Percentiles rank a stretch among this genome's conserved stretches.
phyloP scores from a whole-genome alignment of 139 green algal genomes.

The Asterochloris erici region DNA sequence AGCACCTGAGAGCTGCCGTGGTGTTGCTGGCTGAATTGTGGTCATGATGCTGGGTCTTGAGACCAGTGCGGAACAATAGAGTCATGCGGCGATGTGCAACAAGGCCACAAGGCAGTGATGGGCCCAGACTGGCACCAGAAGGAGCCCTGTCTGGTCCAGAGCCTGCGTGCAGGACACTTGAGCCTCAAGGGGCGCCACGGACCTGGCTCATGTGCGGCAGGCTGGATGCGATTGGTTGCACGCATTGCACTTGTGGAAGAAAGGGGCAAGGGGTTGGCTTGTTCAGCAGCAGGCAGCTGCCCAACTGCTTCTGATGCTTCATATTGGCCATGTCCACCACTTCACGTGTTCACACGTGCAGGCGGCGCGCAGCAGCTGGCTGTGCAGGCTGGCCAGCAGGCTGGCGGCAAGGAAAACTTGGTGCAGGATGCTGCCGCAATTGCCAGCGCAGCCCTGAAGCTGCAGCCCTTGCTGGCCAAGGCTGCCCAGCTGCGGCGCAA shows the following conservation, averaged over 20 bases:
- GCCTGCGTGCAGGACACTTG: too few relatives aligned
- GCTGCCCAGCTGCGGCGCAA: constrained; percentile 2
- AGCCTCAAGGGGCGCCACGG: too few relatives aligned
- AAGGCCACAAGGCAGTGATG: too few relatives aligned
- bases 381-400: constrained; percentile 9
- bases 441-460: constrained; percentile 13
- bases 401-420: constrained; percentile 43
- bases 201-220: neutral
- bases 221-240: neutral
- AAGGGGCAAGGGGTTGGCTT: neutral
- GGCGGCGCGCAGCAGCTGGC: constrained; percentile 11
- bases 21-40: neutral
- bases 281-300: neutral
- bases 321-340: neutral
- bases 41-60: too few relatives aligned
- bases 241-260: neutral
- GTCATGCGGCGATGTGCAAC: too few relatives aligned
- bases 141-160: too few relatives aligned
- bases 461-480: constrained; percentile 14
- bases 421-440: constrained; percentile 34
- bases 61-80: too few relatives aligned
- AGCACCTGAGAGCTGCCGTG: neutral
- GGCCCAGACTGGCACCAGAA: too few relatives aligned
- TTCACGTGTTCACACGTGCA: neutral
- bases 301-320: neutral